Evolutionary conservation across 2,329 filamentous ascomycete genomes (phyloP).

Genomic region (Stagonosporopsis vannaccii): DNA sequence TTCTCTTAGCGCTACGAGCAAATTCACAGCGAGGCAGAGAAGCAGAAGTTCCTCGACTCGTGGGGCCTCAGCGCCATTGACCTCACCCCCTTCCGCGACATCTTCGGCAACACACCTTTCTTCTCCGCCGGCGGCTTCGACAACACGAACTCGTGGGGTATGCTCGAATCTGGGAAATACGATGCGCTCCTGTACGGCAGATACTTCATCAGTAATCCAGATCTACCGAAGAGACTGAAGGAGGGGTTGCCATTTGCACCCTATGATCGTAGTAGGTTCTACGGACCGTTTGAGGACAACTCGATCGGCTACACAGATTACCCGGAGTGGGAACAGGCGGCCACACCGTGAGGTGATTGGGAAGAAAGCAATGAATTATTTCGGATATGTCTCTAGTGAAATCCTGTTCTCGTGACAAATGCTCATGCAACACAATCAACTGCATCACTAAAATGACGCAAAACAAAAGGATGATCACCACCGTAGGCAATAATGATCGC

Average conservation of each 20-base stretch:
- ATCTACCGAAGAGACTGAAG: constrained; percentile 52
- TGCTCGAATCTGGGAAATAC: constrained; percentile 51
- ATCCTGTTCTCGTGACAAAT: neutral
- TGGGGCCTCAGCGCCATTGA: constrained; percentile 58
- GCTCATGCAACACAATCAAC: neutral
- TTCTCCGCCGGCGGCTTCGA: constrained; percentile 64
- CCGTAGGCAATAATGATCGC: too few species aligned
- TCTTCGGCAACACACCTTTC: constrained; percentile 62
- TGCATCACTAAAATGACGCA: neutral
- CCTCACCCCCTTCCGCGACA: constrained; percentile 58
- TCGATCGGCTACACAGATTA: constrained; percentile 32
- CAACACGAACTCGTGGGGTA: constrained; percentile 58
- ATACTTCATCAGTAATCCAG: constrained; percentile 56
- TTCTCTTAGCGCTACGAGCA: constrained; percentile 56
- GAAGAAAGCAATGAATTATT: neutral
- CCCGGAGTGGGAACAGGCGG: constrained; percentile 6
- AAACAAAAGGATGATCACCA: too few species aligned
- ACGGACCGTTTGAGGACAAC: constrained; percentile 30
- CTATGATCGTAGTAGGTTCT: constrained; percentile 48
- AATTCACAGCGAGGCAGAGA: constrained; percentile 58
- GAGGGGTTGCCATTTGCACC: constrained; percentile 45
- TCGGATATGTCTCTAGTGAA: neutral
- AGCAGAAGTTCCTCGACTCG: constrained; percentile 57
- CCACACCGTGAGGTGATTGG: constrained; percentile 3
- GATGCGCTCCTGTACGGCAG: constrained; percentile 53